Conservation (phyloP, 768 basidiomycete species). For the Butyriboletus loyo region DNA sequence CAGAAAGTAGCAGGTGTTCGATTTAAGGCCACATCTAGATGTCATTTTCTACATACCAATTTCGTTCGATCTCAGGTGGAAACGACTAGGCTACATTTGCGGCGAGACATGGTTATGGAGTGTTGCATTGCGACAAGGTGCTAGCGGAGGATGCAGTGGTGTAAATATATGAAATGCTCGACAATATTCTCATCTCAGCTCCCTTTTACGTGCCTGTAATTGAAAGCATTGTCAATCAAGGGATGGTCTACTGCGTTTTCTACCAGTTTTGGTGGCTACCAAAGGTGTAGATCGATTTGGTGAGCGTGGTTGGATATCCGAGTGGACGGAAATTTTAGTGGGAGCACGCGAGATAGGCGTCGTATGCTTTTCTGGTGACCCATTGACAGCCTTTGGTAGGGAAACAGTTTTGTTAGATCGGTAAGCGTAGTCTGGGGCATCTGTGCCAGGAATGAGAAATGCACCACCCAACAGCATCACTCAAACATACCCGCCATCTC, state of each 20-base stretch:
- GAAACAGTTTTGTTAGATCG: constrained; percentile 8
- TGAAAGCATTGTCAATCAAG: constrained; percentile 21
- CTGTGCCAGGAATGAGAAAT: constrained; percentile 14
- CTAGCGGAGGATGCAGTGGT: constrained; percentile 23
- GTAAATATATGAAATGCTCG: constrained; percentile 30
- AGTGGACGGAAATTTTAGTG: constrained; percentile 20
- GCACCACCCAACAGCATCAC: neutral
- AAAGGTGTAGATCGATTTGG: constrained; percentile 13
- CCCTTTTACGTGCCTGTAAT: constrained; percentile 13
- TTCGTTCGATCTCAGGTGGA: constrained; percentile 11
- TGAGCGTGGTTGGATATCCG: constrained; percentile 10
- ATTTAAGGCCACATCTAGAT: constrained; percentile 19
- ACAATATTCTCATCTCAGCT: constrained; percentile 21
- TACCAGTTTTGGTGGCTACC: constrained; percentile 22
- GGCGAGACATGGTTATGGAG: constrained; percentile 17
- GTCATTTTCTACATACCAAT: constrained; percentile 25
- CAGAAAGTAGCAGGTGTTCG: constrained; percentile 19
- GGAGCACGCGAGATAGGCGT: constrained; percentile 11
- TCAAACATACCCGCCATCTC: constrained; percentile 40
- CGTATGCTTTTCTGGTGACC: constrained; percentile 9
- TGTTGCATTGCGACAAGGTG: constrained; percentile 27
- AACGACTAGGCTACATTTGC: constrained; percentile 29
- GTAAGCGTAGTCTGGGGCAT: constrained; percentile 23
- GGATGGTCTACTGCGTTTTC: constrained; percentile 34
- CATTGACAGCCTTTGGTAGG: constrained; percentile 16